Evolutionary conservation across 1,284 basidiomycete species (phyloP), one percentile per base, ranked within the genome.

Genomic region (Golubevia pallescens): DNA sequence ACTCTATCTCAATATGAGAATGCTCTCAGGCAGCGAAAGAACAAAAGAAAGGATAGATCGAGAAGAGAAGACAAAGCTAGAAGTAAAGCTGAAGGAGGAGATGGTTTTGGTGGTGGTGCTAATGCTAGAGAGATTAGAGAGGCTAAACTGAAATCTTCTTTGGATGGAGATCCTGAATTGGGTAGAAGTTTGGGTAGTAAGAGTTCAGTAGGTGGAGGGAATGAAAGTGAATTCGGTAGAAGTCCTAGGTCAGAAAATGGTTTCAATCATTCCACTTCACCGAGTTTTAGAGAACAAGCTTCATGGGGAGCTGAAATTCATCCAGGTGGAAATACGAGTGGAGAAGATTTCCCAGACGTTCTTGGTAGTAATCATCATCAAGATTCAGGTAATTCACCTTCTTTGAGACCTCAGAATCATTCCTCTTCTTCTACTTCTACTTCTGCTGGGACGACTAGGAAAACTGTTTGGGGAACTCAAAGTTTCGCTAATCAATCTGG

Each of bases 391-490:
- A 23, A 51, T 34, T 16, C n/a, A 21, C n/a, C 51, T 61, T 51
- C 34, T 23, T 28, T 34, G 51, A 10, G 16, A 48, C 8, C 10
- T 13, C 42, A 48, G 8, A 10, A 48, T 13, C 10, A 48, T 48
- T 48, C 42, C 52, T 23, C 14, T 42, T 23, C 51, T 19, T 28
- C 7, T 5, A 48, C 52, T 2, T 7, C 57, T 54, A n/a, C 52
- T 21, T 28, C 63, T n/a, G 19, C 21, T 13, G n/a, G 28, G n/a
- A 7, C 68, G 14, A 38, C 16, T 4, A 24, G 57, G 19, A 77
- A 70, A 66, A 84, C 81, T 28, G 81, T 84, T 4, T 84, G 81
- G 81, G 81, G 81, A 19, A 84, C 16, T 66, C 65, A 24, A 69
- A 73, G 19, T 67, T 77, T 6, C 74, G 74, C 60, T 24, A 24